Conservation (phyloP, 2,329 filamentous ascomycete species). For the Aureobasidium sp. region DNA sequence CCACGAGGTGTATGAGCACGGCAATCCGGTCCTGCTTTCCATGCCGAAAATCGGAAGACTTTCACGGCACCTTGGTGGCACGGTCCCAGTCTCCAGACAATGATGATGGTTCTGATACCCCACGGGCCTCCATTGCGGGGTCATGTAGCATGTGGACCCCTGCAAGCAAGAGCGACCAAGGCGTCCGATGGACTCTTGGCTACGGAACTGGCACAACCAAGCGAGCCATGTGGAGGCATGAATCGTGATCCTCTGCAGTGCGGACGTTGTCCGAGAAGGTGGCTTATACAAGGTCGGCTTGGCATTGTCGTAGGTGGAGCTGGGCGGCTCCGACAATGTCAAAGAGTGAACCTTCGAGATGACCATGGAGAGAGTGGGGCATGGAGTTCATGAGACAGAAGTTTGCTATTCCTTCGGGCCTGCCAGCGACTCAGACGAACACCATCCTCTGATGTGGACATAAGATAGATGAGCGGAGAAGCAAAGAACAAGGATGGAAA, state of each 20-base stretch:
- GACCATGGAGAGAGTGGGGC: too few species aligned
- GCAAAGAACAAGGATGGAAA: neutral
- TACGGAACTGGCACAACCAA: neutral
- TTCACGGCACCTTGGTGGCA: neutral
- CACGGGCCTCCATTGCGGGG: slow-evolving; percentile 4
- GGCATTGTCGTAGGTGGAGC: neutral
- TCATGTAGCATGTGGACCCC: neutral
- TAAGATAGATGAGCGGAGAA: neutral
- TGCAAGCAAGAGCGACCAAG: neutral
- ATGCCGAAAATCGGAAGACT: neutral
- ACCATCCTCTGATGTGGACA: too few species aligned
- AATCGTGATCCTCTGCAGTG: neutral
- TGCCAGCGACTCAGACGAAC: too few species aligned
- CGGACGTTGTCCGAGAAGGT: neutral
- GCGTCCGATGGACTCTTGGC: neutral
- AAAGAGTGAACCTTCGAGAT: too few species aligned
- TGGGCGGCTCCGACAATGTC: too few species aligned
- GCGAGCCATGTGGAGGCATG: neutral
- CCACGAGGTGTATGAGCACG: neutral
- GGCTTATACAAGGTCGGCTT: neutral
- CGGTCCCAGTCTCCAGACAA: neutral
- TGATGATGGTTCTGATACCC: neutral
- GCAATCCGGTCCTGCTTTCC: neutral
- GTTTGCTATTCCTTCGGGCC: too few species aligned
- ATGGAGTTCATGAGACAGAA: too few species aligned